phyloP scores from a whole-genome alignment of 1,139 yeast species.

The Debaryomyces udenii region DNA sequence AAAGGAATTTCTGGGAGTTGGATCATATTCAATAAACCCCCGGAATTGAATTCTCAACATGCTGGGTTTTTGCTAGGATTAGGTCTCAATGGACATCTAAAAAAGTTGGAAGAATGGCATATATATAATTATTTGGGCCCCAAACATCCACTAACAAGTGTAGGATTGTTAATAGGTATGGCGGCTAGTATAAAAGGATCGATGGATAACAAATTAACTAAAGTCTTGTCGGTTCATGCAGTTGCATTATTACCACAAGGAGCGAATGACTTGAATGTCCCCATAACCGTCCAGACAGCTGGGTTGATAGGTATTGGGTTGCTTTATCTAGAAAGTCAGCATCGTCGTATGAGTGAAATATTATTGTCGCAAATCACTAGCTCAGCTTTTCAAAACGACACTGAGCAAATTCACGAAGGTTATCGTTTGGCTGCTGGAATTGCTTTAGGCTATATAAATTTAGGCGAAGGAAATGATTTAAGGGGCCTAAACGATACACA shows the following conservation, averaged over 20 bases:
- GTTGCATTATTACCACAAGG: conserved; percentile 91
- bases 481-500: conserved; percentile 68
- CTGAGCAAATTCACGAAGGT: conserved; percentile 68
- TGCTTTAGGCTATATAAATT: conserved; percentile 82
- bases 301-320: conserved; percentile 91
- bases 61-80: conserved; percentile 94
- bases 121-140: conserved; percentile 92
- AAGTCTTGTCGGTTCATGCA: conserved; percentile 90
- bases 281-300: conserved; percentile 84
- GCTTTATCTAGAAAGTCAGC: conserved; percentile 75
- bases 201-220: conserved; percentile 85
- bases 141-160: conserved; percentile 81
- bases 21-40: conserved; percentile 87
- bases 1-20: conserved; percentile 85
- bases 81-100: conserved; percentile 89
- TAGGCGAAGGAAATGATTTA: conserved; percentile 73
- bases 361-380: conserved; percentile 68
- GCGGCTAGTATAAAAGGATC: conserved; percentile 85
- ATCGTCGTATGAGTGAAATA: conserved; percentile 85
- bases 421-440: conserved; percentile 89
- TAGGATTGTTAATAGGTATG: conserved; percentile 88
- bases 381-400: conserved; percentile 58
- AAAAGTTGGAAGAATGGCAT: conserved; percentile 91
- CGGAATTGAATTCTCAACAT: conserved; percentile 72
- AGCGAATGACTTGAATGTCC: conserved; percentile 85